phyloP scores from a whole-genome alignment of 2,329 filamentous ascomycete genomes.

The Fusarium avenaceum region DNA sequence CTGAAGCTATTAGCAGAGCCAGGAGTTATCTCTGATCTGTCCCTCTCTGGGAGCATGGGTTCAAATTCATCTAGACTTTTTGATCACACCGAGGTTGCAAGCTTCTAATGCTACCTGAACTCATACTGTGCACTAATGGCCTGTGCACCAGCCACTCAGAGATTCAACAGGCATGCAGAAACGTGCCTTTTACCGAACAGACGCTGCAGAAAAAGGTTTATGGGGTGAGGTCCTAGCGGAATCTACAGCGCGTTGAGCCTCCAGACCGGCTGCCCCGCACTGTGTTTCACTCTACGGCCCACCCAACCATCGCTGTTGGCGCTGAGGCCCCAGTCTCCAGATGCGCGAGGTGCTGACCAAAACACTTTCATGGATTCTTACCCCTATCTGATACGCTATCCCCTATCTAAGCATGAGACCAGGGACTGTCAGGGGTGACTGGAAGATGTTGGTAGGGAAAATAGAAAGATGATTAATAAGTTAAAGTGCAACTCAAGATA shows the following conservation, averaged over 20 bases:
- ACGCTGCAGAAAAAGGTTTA: conserved; percentile 20
- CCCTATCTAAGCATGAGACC: conserved; percentile 43
- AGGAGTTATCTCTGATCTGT: conserved; percentile 3
- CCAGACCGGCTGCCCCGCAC: conserved; percentile 29
- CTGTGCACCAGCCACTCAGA: conserved; percentile 19
- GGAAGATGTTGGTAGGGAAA: conserved; percentile 16
- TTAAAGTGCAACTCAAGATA: conserved; percentile 13
- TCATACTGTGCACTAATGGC: conserved; percentile 40
- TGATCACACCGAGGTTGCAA: conserved; percentile 11
- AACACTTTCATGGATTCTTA: conserved; percentile 40
- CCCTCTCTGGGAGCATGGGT: conserved; percentile 23
- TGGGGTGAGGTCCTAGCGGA: conserved; percentile 14
- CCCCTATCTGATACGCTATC: conserved; percentile 44
- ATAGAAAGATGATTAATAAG: conserved; percentile 1
- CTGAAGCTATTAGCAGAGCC: conserved; percentile 7
- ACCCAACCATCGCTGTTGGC: conserved; percentile 26
- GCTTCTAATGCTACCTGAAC: background rate
- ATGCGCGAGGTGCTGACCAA: conserved; percentile 19
- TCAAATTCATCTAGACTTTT: background rate
- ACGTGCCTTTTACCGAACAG: conserved; percentile 30
- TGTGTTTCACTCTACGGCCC: conserved; percentile 41
- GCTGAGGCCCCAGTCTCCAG: conserved; percentile 22
- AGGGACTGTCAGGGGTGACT: conserved; percentile 42
- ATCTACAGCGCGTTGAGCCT: conserved; percentile 16
- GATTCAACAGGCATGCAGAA: conserved; percentile 19